These are phyloP conservation scores for Amanita brunnescens DNA, from an alignment of 768 basidiomycete genomes.

Conservation along the genomic window DNA sequence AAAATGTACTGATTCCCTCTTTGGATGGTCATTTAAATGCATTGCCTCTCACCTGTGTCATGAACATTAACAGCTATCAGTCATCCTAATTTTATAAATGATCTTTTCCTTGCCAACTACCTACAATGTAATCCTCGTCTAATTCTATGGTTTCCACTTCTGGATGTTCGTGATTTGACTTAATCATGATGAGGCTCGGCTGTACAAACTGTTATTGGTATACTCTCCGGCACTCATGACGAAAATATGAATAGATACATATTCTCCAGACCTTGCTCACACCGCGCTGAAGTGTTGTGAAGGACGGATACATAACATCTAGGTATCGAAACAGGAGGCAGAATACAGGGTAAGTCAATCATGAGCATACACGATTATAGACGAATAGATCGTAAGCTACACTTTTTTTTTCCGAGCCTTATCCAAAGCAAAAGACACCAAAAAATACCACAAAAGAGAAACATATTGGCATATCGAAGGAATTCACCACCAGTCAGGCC, in stretches of 20 bases:
- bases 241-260: not conserved
- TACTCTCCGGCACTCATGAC: not conserved
- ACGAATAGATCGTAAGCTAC: not conserved
- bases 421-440: not conserved
- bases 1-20: not conserved
- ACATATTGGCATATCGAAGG: not conserved
- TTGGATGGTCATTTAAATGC: not conserved
- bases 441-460: not conserved
- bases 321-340: not conserved
- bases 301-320: not conserved
- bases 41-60: not conserved
- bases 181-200: not conserved
- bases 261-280: not conserved
- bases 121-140: not conserved
- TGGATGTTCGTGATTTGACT: not conserved
- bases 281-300: not conserved
- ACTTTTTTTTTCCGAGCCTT: not conserved
- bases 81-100: not conserved
- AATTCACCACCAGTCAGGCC: conserved; percentile 3
- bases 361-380: not conserved
- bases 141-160: not conserved
- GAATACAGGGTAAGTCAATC: not conserved
- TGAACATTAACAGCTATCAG: not conserved
- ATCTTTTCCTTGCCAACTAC: not conserved
- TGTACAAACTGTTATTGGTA: not conserved